Evolutionary conservation across 2,329 filamentous ascomycete genomes (phyloP).

Genomic region (Aureobasidium lini): DNA sequence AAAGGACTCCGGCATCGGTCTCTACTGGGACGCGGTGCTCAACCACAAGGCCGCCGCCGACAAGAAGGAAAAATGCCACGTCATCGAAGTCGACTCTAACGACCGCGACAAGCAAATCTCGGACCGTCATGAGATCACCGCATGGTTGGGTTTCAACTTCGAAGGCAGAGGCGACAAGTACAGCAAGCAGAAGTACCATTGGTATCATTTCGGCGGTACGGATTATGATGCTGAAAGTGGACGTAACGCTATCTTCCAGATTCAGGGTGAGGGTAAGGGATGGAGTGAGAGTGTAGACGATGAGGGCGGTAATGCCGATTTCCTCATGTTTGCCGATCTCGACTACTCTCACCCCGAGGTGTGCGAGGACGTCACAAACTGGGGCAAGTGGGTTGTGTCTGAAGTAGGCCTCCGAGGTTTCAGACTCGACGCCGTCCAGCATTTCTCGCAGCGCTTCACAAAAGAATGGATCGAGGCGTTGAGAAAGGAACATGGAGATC

Average conservation of each 20-base stretch:
- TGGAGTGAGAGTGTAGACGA: slow-evolving; percentile 54
- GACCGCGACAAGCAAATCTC: slow-evolving; percentile 48
- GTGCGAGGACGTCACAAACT: slow-evolving; percentile 53
- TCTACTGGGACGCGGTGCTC: slow-evolving; percentile 63
- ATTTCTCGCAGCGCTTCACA: slow-evolving; percentile 58
- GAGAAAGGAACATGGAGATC: slow-evolving; percentile 36
- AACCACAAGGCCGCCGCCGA: slow-evolving; percentile 65
- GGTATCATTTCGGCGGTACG: slow-evolving; percentile 57
- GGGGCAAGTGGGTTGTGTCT: slow-evolving; percentile 57
- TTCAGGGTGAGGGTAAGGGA: slow-evolving; percentile 53
- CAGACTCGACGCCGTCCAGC: slow-evolving; percentile 62
- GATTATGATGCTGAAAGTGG: slow-evolving; percentile 52
- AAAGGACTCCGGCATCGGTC: slow-evolving; percentile 44
- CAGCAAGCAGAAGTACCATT: slow-evolving; percentile 54
- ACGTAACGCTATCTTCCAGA: slow-evolving; percentile 55
- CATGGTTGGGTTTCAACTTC: slow-evolving; percentile 61
- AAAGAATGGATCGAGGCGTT: slow-evolving; percentile 52
- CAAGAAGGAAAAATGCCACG: slow-evolving; percentile 52
- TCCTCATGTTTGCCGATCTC: slow-evolving; percentile 62
- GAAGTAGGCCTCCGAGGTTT: slow-evolving; percentile 55
- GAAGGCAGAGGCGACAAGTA: slow-evolving; percentile 52
- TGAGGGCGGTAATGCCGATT: slow-evolving; percentile 57
- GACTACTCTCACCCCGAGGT: slow-evolving; percentile 58
- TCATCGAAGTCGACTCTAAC: slow-evolving; percentile 51
- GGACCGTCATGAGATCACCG: slow-evolving; percentile 52